These are phyloP conservation scores for Pichia heedii DNA, from an alignment of 805 yeast genomes.

Conservation along the genomic window DNA sequence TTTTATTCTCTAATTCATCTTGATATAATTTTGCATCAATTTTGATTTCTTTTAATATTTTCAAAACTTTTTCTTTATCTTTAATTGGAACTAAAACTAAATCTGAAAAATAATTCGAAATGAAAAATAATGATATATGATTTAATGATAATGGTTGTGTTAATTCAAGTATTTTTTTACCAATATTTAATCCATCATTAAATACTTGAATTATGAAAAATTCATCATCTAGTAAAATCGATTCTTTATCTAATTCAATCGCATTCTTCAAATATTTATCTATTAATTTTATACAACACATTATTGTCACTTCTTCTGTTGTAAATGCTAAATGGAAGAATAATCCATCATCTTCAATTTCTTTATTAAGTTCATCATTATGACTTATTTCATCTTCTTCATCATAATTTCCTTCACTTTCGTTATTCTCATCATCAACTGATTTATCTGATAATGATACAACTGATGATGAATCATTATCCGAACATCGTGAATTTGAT, in stretches of 20 bases:
- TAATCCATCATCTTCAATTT: conserved; percentile 30
- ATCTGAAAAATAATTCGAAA: conserved; percentile 56
- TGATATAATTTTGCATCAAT: neutral
- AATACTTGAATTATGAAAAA: conserved; percentile 51
- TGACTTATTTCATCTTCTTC: neutral
- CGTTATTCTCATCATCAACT: neutral
- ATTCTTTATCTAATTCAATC: conserved; percentile 29
- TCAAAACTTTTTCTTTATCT: conserved; percentile 36
- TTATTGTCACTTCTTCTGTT: conserved; percentile 53
- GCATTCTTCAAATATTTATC: conserved; percentile 31
- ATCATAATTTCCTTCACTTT: neutral
- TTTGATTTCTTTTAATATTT: conserved; percentile 30
- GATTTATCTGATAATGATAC: conserved; percentile 9
- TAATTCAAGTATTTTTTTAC: conserved; percentile 44
- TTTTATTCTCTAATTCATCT: conserved; percentile 23
- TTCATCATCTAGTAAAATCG: conserved; percentile 33
- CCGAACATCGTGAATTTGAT: conserved; percentile 6
- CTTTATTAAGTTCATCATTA: neutral
- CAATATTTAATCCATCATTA: conserved; percentile 48
- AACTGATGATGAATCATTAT: conserved; percentile 10
- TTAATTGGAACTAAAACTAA: conserved; percentile 48
- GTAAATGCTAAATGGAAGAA: conserved; percentile 57
- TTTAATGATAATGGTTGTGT: conserved; percentile 51
- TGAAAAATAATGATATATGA: conserved; percentile 49
- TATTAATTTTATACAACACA: conserved; percentile 37